A percentile compares a stretch with the other conserved stretches of the same genome.
phyloP scores from a whole-genome alignment of 495 filamentous ascomycete species.

The Aspergillus baeticus region DNA sequence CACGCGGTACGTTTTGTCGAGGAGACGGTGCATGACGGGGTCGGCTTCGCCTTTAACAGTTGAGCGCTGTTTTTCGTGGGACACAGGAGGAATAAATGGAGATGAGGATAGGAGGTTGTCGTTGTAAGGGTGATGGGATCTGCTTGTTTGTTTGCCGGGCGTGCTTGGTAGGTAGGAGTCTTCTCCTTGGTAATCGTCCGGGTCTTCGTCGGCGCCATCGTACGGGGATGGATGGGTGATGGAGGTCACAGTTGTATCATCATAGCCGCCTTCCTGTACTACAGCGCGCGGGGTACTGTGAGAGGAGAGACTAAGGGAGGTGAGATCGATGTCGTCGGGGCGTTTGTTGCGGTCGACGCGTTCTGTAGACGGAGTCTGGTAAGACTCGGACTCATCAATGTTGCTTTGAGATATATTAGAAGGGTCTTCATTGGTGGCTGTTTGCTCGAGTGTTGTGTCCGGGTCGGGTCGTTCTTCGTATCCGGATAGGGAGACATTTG shows the following conservation, averaged over 20 bases:
- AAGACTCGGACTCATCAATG: slow-evolving; percentile 30
- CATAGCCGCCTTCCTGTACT: slow-evolving; percentile 37
- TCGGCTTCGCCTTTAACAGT: slow-evolving; percentile 45
- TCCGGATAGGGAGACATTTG: slow-evolving; percentile 94
- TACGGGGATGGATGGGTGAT: slow-evolving; percentile 49
- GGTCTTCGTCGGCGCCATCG: slow-evolving; percentile 32
- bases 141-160: slow-evolving; percentile 25
- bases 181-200: slow-evolving; percentile 32
- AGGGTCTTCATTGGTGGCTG: slow-evolving; percentile 49
- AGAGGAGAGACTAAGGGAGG: slow-evolving; percentile 54
- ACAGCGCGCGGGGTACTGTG: slow-evolving; percentile 54
- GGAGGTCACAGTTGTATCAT: slow-evolving; percentile 59
- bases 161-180: slow-evolving; percentile 47
- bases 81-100: slow-evolving; percentile 50
- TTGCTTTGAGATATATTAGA: slow-evolving; percentile 44
- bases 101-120: slow-evolving; percentile 44
- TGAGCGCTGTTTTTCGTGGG: slow-evolving; percentile 29
- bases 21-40: slow-evolving; percentile 79
- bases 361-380: slow-evolving; percentile 36
- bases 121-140: slow-evolving; percentile 9
- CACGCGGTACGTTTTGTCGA: slow-evolving; percentile 91
- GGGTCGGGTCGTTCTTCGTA: slow-evolving; percentile 77
- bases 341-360: slow-evolving; percentile 26
- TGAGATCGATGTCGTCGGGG: slow-evolving; percentile 51
- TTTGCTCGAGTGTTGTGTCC: slow-evolving; percentile 44